Conservation (phyloP, 73 alveolate genomes). For the Uronychia setigera region DNA sequence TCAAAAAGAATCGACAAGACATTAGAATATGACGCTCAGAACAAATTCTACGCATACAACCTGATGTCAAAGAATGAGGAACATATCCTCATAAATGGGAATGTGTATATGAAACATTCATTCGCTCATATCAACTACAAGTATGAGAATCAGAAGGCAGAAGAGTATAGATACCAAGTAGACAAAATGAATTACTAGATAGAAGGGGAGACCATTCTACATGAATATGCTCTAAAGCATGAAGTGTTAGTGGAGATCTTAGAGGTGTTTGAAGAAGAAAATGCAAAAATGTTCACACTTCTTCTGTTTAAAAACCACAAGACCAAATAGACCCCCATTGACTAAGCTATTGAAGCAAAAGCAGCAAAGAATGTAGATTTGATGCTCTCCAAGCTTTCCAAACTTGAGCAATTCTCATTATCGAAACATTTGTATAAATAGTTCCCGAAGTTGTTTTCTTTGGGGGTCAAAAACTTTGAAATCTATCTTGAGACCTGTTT, state of each 20-base stretch:
- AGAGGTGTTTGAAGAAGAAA: background rate
- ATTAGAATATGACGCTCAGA: background rate
- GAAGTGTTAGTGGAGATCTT: conserved; percentile 1
- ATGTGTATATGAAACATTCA: background rate
- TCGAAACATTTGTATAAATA: background rate
- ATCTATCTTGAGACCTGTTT: background rate
- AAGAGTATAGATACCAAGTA: background rate
- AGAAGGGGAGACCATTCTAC: conserved; percentile 26
- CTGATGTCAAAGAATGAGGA: background rate
- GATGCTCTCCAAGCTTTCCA: background rate
- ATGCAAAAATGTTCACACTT: background rate
- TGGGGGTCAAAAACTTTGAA: background rate
- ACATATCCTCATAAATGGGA: background rate
- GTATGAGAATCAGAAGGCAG: background rate
- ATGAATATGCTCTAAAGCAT: conserved; percentile 10
- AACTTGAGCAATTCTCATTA: background rate
- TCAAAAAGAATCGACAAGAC: background rate
- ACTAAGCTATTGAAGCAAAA: background rate
- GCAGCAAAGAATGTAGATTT: background rate
- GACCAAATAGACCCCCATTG: background rate
- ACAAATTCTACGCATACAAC: background rate
- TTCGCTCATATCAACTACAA: background rate
- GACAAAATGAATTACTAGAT: conserved; percentile 3
- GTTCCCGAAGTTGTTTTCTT: background rate
- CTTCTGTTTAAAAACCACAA: background rate